Conservation (phyloP, 73 alveolate genomes). For the Paramecium primaurelia region DNA sequence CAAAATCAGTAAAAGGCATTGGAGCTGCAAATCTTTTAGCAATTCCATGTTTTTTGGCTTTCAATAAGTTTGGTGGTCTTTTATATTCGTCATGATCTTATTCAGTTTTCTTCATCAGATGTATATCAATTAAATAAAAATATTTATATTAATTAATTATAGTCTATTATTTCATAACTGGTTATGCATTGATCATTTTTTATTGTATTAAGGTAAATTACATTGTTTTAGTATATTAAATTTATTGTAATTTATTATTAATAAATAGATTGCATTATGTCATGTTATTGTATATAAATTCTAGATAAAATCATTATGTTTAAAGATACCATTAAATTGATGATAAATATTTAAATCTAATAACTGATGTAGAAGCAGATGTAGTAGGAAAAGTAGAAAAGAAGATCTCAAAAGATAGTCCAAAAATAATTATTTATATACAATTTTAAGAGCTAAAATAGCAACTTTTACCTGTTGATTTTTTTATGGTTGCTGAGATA, state of each 20-base stretch:
- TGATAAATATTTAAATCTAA: too few species aligned
- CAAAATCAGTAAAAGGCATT: background rate
- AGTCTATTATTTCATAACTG: background rate
- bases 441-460: slow-evolving; percentile 47
- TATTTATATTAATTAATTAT: background rate
- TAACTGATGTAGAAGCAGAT: slow-evolving; percentile 97
- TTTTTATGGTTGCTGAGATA: slow-evolving; percentile 38
- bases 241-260: too few species aligned
- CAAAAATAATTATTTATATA: background rate
- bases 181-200: background rate
- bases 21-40: background rate
- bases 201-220: too few species aligned
- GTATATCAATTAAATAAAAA: background rate
- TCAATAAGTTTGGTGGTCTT: background rate
- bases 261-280: background rate
- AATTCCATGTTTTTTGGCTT: background rate
- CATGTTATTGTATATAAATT: background rate
- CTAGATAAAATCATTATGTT: too few species aligned
- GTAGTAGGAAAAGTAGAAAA: slow-evolving; percentile 91
- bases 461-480: slow-evolving; percentile 64
- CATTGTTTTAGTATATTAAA: too few species aligned
- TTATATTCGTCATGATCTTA: background rate
- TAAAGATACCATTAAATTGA: too few species aligned
- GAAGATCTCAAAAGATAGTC: slow-evolving; percentile 85
- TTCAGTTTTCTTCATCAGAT: background rate